Base-by-base conservation (phyloP, 2,329 filamentous ascomycete species). In the Septoria linicola region DNA sequence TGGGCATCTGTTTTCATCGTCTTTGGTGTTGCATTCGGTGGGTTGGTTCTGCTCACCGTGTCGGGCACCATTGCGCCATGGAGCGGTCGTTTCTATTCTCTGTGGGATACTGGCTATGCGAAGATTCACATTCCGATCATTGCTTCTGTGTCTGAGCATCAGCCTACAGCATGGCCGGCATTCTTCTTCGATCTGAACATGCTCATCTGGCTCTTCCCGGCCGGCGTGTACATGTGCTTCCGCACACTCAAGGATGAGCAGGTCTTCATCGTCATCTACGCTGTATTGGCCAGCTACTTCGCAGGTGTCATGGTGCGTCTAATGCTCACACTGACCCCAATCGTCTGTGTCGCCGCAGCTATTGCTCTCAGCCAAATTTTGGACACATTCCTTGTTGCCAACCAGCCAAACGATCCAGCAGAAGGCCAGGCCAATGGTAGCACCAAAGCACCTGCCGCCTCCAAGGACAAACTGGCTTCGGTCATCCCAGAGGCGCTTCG, bases 41-140 rank as follows among this genome's bases (percentile, higher is more conserved):
- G 82, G n/a, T 79, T 99, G n/a, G 81, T 95, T 34, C 69, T 84
- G n/a, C 76, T 88, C 42, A 96, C 92, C 6, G 84, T 91, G 16
- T 82, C 89, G 14, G 93, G 93, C 55, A 87, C 93, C 60, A 93
- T 99, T 71, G 93, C 95, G 17, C 93, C 95, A 14, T 99, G 93
- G 93, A 90, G 88, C 65, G 93, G 93, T 58, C 91, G 93, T 64
- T 99, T 99, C 81, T 99, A 99, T 77, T 99, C 95, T 17, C 83
- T 99, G 25, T 99, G 92, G 90, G 95, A 99, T 70, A 99, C 93
- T 4, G 87, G 89, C 64, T 99, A 99, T 69, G 93, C 93, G 66
- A 99, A 99, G 80, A 95, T 97, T 59, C 93, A 99, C 68, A 99
- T 99, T 68, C 93, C 93, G 55, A 99, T 99, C 68, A 99, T 99